Evolutionary conservation across 768 basidiomycete genomes (phyloP), one percentile per base, ranked within the genome.

Genomic region (Kwoniella heveanensis): DNA sequence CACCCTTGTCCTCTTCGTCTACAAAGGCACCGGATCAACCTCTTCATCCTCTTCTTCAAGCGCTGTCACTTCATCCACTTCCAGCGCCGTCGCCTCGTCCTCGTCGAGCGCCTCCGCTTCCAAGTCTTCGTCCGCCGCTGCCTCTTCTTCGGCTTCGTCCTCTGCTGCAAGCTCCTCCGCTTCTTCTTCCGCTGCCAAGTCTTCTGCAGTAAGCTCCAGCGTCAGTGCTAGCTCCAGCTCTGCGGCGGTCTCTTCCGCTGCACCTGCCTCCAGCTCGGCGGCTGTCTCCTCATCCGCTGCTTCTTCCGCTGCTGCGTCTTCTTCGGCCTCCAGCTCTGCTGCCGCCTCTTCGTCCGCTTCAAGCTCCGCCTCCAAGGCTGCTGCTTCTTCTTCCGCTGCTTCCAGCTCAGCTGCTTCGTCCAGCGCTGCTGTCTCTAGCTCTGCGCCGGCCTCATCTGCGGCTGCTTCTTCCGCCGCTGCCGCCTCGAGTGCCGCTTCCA

Each of bases 1-100:
- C 21, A 49, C 29, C 29, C 22, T 58, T 7, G 57, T 49, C n/a
- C n/a, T 57, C 1, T 58, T 49, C 57, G 48, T 29, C 22, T 49
- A 50, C 57, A 58, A 26, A 26, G 57, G 39, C 50, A 36, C 25
- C 57, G 57, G 10, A 9, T 24, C 39, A 19, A 6, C 48, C 22
- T 26, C 48, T 9, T 22, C 39, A 19, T 44, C 39, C 39, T 10
- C 39, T 7, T 44, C 39, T 9, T 44, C 39, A 17, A 44, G 39
- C 17, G 39, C 39, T 17, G 39, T 17, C 15, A 17, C 39, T 44
- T 44, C 39, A 3, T 44, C 39, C 10, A 10, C 39, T 17, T 44
- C 39, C 39, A 44, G 39, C 39, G 39, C 39, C 17, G 39, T 17
- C 19, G 39, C 39, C 22, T 26, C 48, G 13, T 49, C 48, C 7